A percentile compares a stretch with the other conserved stretches of the same genome.
phyloP scores from a whole-genome alignment of 768 basidiomycete species.

The Coprinopsis sp. region DNA sequence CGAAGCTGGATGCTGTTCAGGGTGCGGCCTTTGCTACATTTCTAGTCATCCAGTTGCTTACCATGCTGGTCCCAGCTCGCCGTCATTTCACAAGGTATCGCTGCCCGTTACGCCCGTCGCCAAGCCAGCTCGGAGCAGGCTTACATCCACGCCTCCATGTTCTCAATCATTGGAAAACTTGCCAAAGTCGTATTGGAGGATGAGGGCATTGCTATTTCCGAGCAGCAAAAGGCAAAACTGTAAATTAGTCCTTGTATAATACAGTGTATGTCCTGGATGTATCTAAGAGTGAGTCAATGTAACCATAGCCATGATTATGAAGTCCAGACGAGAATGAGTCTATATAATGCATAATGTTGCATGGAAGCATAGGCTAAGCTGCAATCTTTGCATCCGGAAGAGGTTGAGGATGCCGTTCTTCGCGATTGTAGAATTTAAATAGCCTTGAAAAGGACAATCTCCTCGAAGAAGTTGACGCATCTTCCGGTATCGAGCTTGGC shows the following conservation, averaged over 20 bases:
- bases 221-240: slow-evolving; percentile 29
- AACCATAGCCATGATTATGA: too few relatives aligned
- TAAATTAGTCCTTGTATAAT: too few relatives aligned
- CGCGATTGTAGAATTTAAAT: too few relatives aligned
- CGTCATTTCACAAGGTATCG: slow-evolving; percentile 86
- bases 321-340: too few relatives aligned
- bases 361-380: too few relatives aligned
- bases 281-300: too few relatives aligned
- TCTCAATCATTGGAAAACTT: slow-evolving; percentile 59
- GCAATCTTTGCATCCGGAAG: too few relatives aligned
- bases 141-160: slow-evolving; percentile 35
- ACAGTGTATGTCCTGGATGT: too few relatives aligned
- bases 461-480: too few relatives aligned
- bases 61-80: slow-evolving; percentile 39
- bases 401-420: too few relatives aligned
- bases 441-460: too few relatives aligned
- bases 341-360: too few relatives aligned
- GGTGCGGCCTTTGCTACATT: slow-evolving; percentile 33
- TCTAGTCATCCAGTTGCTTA: neutral
- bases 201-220: slow-evolving; percentile 35
- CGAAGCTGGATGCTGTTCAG: slow-evolving; percentile 84
- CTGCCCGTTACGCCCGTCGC: slow-evolving; percentile 76
- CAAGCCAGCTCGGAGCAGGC: slow-evolving; percentile 89
- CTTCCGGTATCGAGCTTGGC: neutral
- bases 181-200: slow-evolving; percentile 59